Evolutionary conservation across 129 eudicot species (phyloP).

Genomic region (Mikania micrantha): DNA sequence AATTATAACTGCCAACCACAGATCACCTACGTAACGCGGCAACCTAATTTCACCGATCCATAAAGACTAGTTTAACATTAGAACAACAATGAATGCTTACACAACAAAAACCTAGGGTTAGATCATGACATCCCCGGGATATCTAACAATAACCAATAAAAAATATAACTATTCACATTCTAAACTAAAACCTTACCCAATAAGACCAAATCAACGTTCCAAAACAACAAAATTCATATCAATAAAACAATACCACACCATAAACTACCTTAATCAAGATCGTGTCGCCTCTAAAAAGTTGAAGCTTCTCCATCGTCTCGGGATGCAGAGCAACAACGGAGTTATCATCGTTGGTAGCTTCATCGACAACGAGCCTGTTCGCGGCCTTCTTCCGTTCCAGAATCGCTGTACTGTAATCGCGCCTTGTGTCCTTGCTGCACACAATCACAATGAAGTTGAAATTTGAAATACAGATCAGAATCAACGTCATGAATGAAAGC

Average conservation of each 20-base stretch:
- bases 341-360: conserved; percentile 83
- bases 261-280: conserved; percentile 58
- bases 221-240: not conserved
- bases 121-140: not conserved
- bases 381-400: conserved; percentile 90
- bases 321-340: conserved; percentile 87
- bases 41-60: not conserved
- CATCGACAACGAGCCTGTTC: conserved; percentile 86
- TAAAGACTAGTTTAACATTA: not conserved
- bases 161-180: not conserved
- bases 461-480: not conserved
- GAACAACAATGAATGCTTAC: not conserved
- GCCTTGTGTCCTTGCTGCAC: conserved; percentile 79
- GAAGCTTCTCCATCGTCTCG: conserved; percentile 90
- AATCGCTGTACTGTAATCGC: conserved; percentile 88
- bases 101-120: not conserved
- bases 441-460: conserved; percentile 8
- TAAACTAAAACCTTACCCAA: not conserved
- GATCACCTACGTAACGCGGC: too few species aligned
- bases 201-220: not conserved
- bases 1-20: too few species aligned
- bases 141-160: not conserved
- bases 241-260: not conserved
- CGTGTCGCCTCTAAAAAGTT: conserved; percentile 92
- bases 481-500: not conserved